Evolutionary conservation across 805 yeast genomes (phyloP).

Genomic region (Danielozyma ontarioensis): DNA sequence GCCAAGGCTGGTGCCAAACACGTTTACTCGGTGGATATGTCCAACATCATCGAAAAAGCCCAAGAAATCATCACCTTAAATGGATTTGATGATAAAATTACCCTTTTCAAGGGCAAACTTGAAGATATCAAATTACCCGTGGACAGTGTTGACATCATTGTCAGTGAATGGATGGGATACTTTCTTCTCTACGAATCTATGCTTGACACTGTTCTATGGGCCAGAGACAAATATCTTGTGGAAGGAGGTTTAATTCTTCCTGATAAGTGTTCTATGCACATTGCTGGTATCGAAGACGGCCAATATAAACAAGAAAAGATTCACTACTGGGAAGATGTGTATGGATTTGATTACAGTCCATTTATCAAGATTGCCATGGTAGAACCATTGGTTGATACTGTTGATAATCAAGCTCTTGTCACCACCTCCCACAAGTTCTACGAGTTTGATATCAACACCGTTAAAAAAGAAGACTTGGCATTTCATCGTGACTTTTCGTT

Average conservation of each 20-base stretch:
- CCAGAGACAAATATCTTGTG: conserved; percentile 83
- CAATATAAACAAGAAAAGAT: conserved; percentile 88
- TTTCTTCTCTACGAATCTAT: conserved; percentile 92
- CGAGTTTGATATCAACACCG: conserved; percentile 87
- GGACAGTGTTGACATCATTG: conserved; percentile 86
- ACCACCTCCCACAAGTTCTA: conserved; percentile 70
- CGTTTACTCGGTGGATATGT: conserved; percentile 96
- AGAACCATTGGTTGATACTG: conserved; percentile 96
- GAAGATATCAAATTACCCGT: conserved; percentile 89
- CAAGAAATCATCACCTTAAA: conserved; percentile 76
- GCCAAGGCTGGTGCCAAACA: conserved; percentile 98
- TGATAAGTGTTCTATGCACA: conserved; percentile 82
- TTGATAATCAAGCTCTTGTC: conserved; percentile 64
- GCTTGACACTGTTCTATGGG: conserved; percentile 93
- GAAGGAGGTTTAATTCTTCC: conserved; percentile 91
- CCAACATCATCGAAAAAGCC: conserved; percentile 96
- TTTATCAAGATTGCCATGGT: conserved; percentile 80
- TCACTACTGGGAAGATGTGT: conserved; percentile 93
- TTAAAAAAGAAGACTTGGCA: conserved; percentile 73
- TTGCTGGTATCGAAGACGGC: conserved; percentile 91
- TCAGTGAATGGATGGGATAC: conserved; percentile 99
- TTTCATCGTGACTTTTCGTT: conserved; percentile 68
- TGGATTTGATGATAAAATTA: conserved; percentile 81
- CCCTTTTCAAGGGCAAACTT: conserved; percentile 84
- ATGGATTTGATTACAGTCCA: conserved; percentile 94